Base-by-base conservation (phyloP, 2,329 filamentous ascomycete genomes). In the Podosphaera fusca region DNA sequence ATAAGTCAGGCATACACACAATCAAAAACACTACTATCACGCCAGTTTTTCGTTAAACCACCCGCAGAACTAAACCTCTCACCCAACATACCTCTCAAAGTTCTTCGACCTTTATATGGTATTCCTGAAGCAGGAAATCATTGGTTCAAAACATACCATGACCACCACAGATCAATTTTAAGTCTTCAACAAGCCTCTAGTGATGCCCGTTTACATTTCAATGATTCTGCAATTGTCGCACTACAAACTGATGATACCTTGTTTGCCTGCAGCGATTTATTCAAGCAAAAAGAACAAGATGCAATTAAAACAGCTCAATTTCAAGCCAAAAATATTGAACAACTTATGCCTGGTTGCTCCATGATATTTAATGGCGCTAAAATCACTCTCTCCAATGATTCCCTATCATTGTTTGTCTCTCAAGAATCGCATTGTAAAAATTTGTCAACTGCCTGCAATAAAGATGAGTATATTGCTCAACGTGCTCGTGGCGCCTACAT, bases 211-310 rank as follows among this genome's bases (percentile, higher is more conserved):
- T 29, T 58, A 1, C 33, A 55, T 4, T 49, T 55, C 34, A 58
- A 49, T 47, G 1, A 55, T 38, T 51, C 31, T 55, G 56, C 51
- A 36, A 42, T 58, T 49, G 42, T 58, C 14, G 56, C 34, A 31
- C 30, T 58, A 12, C 56, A 58, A 54, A 58, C 51, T 2, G 51
- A 58, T 49, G 56, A 58, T 51, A 58, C 56, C 4, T 35, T 58
- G 21, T 49, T 58, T 33, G 38, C 34, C 14, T 53, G 51, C 40
- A 38, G 51, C 35, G 35, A 49, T 10, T 2, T 35, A 38, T 58
- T 55, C 21, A 46, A 29, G 7, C 8, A n/a, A n/a, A 29, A 40
- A 35, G 56, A 58, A 42, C 31, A 55, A 51, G 14, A 33, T 31
- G 42, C 9, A 36, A 31, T 57, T 2, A 14, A 34, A 34, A 36